Evolutionary conservation across 192 early-diverging fungal genomes (phyloP).

Genomic region (Gorgonomyces haynaldii): DNA sequence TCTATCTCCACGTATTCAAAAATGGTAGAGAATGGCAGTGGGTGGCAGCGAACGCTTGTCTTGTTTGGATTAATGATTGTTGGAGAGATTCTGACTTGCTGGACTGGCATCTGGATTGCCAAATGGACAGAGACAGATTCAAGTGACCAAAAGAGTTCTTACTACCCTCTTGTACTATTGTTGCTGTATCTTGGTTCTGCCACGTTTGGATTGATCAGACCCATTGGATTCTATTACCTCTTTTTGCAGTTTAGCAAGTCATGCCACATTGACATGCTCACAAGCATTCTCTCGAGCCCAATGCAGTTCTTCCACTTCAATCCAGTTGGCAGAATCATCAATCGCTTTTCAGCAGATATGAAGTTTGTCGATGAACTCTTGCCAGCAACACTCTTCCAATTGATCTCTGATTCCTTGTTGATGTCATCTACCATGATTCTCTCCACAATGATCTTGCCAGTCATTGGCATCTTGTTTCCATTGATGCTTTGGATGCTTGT

Average conservation of each 20-base stretch:
- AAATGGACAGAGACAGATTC: conserved; percentile 21
- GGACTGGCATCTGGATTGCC: conserved; percentile 27
- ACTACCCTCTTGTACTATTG: conserved; percentile 40
- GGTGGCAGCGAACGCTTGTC: too few relatives aligned
- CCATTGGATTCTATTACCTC: conserved; percentile 40
- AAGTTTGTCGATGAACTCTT: conserved; percentile 50
- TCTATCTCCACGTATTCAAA: too few relatives aligned
- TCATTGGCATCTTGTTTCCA: conserved; percentile 41
- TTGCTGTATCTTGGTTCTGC: conserved; percentile 58
- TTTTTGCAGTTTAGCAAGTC: conserved; percentile 24
- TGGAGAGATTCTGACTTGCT: conserved; percentile 40
- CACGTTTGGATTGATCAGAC: conserved; percentile 58
- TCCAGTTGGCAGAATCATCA: conserved; percentile 53
- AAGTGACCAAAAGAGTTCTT: conserved; percentile 47
- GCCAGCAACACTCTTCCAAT: conserved; percentile 33
- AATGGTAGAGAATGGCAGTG: too few relatives aligned
- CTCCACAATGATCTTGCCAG: conserved; percentile 45
- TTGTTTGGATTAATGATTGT: conserved; percentile 27
- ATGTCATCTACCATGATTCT: conserved; percentile 51
- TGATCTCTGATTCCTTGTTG: conserved; percentile 52
- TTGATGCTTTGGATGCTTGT: conserved; percentile 33
- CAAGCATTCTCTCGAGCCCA: conserved; percentile 29
- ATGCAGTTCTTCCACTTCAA: conserved; percentile 52
- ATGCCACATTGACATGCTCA: conserved; percentile 30
- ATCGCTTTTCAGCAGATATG: conserved; percentile 46